A percentile compares a stretch with the other conserved stretches of the same genome.
Conservation (phyloP, 2,329 filamentous ascomycete genomes). For the Penicillium sp. region DNA sequence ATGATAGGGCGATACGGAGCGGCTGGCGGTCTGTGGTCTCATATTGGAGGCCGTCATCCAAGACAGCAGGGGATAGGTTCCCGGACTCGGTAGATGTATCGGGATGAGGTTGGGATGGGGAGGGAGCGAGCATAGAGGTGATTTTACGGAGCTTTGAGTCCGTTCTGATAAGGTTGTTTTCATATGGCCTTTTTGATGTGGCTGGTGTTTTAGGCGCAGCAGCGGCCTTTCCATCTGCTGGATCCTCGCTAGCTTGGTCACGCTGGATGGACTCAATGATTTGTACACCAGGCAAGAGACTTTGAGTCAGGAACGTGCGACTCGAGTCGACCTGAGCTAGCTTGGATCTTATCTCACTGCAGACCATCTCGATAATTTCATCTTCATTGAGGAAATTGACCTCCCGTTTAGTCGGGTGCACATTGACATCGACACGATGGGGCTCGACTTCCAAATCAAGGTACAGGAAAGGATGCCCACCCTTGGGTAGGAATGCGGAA, state of each 20-base stretch:
- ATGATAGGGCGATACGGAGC: constrained; percentile 72
- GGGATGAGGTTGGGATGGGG: constrained; percentile 31
- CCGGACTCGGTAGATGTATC: constrained; percentile 34
- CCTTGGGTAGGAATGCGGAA: constrained; percentile 82
- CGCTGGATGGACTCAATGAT: constrained; percentile 44
- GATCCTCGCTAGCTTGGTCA: constrained; percentile 28
- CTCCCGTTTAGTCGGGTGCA: constrained; percentile 94
- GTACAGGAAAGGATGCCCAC: constrained; percentile 90
- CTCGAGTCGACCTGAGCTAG: constrained; percentile 89
- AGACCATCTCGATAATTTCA: constrained; percentile 86
- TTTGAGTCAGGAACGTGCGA: constrained; percentile 91
- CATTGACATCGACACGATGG: constrained; percentile 89
- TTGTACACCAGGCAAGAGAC: constrained; percentile 68
- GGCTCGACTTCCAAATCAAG: constrained; percentile 91
- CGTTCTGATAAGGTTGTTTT: constrained; percentile 87
- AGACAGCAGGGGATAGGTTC: constrained; percentile 22
- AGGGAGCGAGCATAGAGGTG: constrained; percentile 84
- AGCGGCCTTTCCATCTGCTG: constrained; percentile 38
- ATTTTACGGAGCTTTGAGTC: constrained; percentile 90
- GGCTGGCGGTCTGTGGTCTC: constrained; percentile 68
- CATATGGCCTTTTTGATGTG: constrained; percentile 60
- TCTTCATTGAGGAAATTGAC: constrained; percentile 98
- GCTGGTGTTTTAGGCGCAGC: constrained; percentile 37
- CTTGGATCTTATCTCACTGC: constrained; percentile 72
- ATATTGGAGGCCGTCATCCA: constrained; percentile 63